These are phyloP conservation scores for Aspergillus leporis DNA, from an alignment of 495 filamentous ascomycete genomes.

Conservation along the genomic window DNA sequence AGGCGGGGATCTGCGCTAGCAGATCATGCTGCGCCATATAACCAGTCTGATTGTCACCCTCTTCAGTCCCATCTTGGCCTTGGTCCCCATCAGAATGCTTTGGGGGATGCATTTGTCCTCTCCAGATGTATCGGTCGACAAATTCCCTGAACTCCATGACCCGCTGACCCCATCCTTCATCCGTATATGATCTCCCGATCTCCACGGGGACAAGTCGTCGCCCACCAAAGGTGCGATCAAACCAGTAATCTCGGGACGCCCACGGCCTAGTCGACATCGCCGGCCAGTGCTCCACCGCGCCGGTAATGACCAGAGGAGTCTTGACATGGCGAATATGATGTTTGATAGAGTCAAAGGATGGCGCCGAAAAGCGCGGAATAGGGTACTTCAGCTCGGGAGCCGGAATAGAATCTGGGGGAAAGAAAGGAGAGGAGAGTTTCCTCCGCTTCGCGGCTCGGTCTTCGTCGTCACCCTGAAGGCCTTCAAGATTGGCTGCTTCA, in stretches of 20 bases:
- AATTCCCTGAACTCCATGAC: slow-evolving; percentile 79
- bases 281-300: slow-evolving; percentile 71
- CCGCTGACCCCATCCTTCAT: slow-evolving; percentile 81
- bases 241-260: slow-evolving; percentile 72
- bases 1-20: slow-evolving; percentile 75
- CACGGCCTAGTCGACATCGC: slow-evolving; percentile 69
- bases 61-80: background rate
- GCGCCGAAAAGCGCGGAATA: slow-evolving; percentile 35
- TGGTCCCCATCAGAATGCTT: slow-evolving; percentile 12
- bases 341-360: slow-evolving; percentile 66
- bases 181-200: slow-evolving; percentile 85
- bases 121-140: slow-evolving; percentile 58
- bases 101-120: slow-evolving; percentile 13
- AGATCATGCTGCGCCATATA: slow-evolving; percentile 94
- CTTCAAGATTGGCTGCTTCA: background rate
- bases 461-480: slow-evolving; percentile 15
- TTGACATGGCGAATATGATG: slow-evolving; percentile 52
- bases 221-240: slow-evolving; percentile 72
- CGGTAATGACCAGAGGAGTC: slow-evolving; percentile 71
- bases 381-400: slow-evolving; percentile 36
- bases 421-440: slow-evolving; percentile 38
- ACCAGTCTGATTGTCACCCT: slow-evolving; percentile 39
- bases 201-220: slow-evolving; percentile 84
- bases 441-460: slow-evolving; percentile 30
- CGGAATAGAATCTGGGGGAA: slow-evolving; percentile 38